A percentile compares a stretch with the other conserved stretches of the same genome.
phyloP scores from a whole-genome alignment of 2,329 filamentous ascomycete species.

The Kalaharituber pfeilii region DNA sequence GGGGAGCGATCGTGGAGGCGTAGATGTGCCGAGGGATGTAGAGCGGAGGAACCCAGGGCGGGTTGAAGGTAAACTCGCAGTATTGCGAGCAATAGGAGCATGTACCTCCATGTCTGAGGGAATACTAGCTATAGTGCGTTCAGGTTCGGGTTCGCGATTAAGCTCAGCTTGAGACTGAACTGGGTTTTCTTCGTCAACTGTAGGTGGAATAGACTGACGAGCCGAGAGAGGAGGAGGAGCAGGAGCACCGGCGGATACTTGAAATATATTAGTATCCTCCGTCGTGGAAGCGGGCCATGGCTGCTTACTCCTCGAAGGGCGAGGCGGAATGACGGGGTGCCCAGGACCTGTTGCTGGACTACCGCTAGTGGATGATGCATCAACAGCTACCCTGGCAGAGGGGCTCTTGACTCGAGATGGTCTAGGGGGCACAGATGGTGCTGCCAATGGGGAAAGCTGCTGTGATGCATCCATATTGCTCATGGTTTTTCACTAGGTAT shows the following conservation, averaged over 20 bases:
- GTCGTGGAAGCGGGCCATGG: slow-evolving; percentile 8
- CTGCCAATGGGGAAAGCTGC: slow-evolving; percentile 3
- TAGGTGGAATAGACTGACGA: neutral
- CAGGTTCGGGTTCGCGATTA: slow-evolving; percentile 3
- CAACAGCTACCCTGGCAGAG: neutral
- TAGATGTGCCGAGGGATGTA: neutral
- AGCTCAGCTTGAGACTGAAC: neutral
- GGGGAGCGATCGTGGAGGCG: neutral
- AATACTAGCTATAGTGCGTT: slow-evolving; percentile 4
- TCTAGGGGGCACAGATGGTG: slow-evolving; percentile 19
- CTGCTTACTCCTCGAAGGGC: slow-evolving; percentile 30
- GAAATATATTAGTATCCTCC: neutral
- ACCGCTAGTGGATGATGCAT: slow-evolving; percentile 3
- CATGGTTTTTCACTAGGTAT: neutral
- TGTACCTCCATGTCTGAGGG: slow-evolving; percentile 12
- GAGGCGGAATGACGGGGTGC: slow-evolving; percentile 39
- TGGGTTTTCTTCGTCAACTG: neutral
- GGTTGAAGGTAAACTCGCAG: slow-evolving; percentile 9
- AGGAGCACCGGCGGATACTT: neutral
- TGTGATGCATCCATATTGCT: neutral
- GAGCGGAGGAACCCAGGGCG: slow-evolving; percentile 12
- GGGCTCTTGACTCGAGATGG: slow-evolving; percentile 13
- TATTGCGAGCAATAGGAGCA: slow-evolving; percentile 11
- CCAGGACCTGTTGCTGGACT: slow-evolving; percentile 27
- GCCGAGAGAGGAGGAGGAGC: neutral